These are phyloP conservation scores for Cutaneotrichosporon sp. DNA, from an alignment of 1,284 basidiomycete genomes.

Conservation along the genomic window DNA sequence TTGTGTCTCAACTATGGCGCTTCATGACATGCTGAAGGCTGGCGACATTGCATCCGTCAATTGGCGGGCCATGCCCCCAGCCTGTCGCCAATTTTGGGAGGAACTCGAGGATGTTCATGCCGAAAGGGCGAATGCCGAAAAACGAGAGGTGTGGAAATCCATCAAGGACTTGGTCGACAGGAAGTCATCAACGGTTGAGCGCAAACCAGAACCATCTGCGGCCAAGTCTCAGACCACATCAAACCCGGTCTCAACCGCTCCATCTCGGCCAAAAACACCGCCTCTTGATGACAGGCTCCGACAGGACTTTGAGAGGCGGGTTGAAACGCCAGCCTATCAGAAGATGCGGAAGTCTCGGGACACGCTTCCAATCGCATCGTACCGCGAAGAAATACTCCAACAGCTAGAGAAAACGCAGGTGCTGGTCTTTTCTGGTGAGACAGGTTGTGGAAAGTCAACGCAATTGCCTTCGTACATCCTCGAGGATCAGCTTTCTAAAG, in stretches of 20 bases:
- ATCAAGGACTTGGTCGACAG: conserved; percentile 59
- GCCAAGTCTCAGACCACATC: background rate
- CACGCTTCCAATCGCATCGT: conserved; percentile 78
- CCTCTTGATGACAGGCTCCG: conserved; percentile 49
- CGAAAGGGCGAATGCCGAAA: conserved; percentile 58
- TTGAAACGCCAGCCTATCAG: conserved; percentile 64
- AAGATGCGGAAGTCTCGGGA: conserved; percentile 64
- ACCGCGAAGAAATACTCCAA: conserved; percentile 69
- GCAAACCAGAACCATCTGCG: background rate
- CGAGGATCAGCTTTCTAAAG: conserved; percentile 78
- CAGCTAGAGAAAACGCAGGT: conserved; percentile 75
- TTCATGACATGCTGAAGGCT: conserved; percentile 65
- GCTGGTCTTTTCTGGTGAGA: conserved; percentile 92
- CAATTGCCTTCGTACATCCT: conserved; percentile 93
- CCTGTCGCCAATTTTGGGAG: conserved; percentile 87
- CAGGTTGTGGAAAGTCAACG: conserved; percentile 97
- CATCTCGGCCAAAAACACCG: background rate
- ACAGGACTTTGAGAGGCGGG: conserved; percentile 58
- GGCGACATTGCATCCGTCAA: conserved; percentile 31
- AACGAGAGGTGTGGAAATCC: conserved; percentile 66
- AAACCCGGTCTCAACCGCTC: background rate
- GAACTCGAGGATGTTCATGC: conserved; percentile 71
- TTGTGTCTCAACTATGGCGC: conserved; percentile 78
- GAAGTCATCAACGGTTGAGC: conserved; percentile 43
- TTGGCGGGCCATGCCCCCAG: conserved; percentile 63